Percentiles rank a stretch among this genome's conserved stretches.
phyloP scores from a whole-genome alignment of 129 eudicot species.

The Escallonia rubra region DNA sequence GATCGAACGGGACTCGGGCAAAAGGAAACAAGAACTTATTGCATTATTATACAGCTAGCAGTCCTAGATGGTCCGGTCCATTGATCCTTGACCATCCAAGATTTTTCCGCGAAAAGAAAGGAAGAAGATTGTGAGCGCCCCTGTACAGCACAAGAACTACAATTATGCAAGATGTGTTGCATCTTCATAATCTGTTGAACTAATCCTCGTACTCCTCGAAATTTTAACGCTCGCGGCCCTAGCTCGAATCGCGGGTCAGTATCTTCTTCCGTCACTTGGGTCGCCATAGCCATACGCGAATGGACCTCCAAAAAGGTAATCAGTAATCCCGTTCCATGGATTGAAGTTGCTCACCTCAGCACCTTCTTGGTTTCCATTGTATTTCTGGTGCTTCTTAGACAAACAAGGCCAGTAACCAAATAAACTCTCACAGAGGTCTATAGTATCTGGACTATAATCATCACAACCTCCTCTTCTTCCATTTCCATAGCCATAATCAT shows the following conservation, averaged over 20 bases:
- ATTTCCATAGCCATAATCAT: slow-evolving; percentile 25
- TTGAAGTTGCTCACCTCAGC: slow-evolving; percentile 18
- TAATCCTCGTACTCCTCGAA: slow-evolving; percentile 3
- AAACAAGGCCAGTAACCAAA: slow-evolving; percentile 90
- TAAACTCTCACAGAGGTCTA: slow-evolving; percentile 70
- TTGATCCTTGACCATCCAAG: no score
- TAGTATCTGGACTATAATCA: slow-evolving; percentile 53
- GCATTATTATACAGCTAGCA: no score
- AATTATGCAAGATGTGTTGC: no score
- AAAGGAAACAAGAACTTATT: no score
- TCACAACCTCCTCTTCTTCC: slow-evolving; percentile 27
- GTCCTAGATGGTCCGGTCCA: no score
- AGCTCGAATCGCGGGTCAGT: neutral
- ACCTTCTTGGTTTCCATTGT: neutral
- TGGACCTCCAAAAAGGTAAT: slow-evolving; percentile 57
- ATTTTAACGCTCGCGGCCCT: slow-evolving; percentile 11
- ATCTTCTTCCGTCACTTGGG: neutral
- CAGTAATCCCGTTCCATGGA: slow-evolving; percentile 50
- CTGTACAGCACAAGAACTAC: no score
- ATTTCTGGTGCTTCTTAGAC: slow-evolving; percentile 32
- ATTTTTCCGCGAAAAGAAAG: no score
- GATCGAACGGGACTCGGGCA: no score
- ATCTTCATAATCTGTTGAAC: no score
- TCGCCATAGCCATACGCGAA: slow-evolving; percentile 7
- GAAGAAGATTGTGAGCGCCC: no score